These are phyloP conservation scores for Garcia nutans DNA, from an alignment of 345 rosid species.

Conservation along the genomic window DNA sequence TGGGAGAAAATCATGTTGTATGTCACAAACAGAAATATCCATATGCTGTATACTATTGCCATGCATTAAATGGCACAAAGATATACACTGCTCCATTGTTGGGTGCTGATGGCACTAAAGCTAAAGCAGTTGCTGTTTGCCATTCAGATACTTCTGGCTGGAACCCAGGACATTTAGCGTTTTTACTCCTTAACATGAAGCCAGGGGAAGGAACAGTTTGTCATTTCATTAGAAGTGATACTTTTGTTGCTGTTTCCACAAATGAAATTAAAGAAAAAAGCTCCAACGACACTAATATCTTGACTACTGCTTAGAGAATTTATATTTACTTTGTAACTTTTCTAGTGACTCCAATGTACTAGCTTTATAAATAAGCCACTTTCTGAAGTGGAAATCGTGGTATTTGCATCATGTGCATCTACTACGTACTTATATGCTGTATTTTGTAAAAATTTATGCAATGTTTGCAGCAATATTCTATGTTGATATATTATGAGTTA, in stretches of 20 bases:
- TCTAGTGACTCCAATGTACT: too few species aligned
- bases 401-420: too few species aligned
- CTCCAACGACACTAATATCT: too few species aligned
- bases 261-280: too few species aligned
- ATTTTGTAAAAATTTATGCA: too few species aligned
- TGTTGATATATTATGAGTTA: too few species aligned
- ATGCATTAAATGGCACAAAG: background rate
- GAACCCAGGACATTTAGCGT: background rate
- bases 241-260: background rate
- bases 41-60: slow-evolving; percentile 1
- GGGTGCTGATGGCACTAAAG: background rate
- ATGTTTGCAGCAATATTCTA: too few species aligned
- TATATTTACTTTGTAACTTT: too few species aligned
- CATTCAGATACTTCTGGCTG: background rate
- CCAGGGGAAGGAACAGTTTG: background rate
- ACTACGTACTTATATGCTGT: too few species aligned
- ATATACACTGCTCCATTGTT: background rate
- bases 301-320: too few species aligned
- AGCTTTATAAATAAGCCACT: too few species aligned
- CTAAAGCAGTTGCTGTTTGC: background rate
- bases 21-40: slow-evolving; percentile 1
- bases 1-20: background rate
- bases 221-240: background rate
- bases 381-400: too few species aligned
- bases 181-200: background rate